Evolutionary conservation across 2,329 filamentous ascomycete species (phyloP).

Genomic region (Cordyceps pruinosa): DNA sequence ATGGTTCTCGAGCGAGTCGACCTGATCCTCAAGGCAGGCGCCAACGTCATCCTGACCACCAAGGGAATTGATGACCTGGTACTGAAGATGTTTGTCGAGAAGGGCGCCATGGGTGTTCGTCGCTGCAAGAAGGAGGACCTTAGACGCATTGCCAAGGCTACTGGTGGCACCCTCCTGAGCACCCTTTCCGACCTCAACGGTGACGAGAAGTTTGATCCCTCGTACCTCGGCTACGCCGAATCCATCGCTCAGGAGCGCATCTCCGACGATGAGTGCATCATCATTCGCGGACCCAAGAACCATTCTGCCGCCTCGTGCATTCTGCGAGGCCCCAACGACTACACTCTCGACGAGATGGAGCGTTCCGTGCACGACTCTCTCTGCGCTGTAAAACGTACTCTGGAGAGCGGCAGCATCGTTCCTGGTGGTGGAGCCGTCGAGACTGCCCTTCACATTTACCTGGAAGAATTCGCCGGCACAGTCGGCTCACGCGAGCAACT

Average conservation of each 20-base stretch:
- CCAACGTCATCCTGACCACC: constrained; percentile 92
- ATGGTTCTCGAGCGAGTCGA: constrained; percentile 92
- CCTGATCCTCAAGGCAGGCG: constrained; percentile 95
- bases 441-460: constrained; percentile 97
- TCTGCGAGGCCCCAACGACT: constrained; percentile 91
- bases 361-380: constrained; percentile 95
- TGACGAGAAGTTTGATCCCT: constrained; percentile 91
- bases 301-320: constrained; percentile 94
- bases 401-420: constrained; percentile 94
- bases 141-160: constrained; percentile 89
- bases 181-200: constrained; percentile 94
- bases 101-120: constrained; percentile 89
- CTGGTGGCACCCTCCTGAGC: constrained; percentile 86
- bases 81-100: constrained; percentile 90
- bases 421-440: constrained; percentile 95
- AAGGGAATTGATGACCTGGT: constrained; percentile 98
- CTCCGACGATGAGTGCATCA: constrained; percentile 96
- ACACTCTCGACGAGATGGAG: constrained; percentile 97
- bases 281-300: constrained; percentile 91
- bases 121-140: constrained; percentile 99
- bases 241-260: constrained; percentile 98
- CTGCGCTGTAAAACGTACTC: constrained; percentile 91
- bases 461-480: constrained; percentile 96
- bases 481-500: constrained; percentile 96
- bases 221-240: constrained; percentile 83